phyloP scores from a whole-genome alignment of 2,329 filamentous ascomycete species.

The Berkeleyomyces rouxiae region DNA sequence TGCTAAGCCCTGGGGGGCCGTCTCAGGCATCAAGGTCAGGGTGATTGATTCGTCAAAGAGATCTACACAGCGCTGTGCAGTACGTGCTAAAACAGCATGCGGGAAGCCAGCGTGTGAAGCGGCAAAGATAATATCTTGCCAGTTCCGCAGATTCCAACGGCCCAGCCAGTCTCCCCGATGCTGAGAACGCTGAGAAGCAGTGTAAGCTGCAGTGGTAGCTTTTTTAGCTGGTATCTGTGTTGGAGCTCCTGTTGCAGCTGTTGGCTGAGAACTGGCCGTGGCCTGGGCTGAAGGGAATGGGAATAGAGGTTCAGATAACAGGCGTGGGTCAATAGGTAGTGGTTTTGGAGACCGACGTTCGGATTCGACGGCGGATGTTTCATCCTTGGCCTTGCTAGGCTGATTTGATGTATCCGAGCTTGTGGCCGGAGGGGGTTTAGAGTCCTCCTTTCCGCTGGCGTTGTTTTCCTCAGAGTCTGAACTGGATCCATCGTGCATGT shows the following conservation, averaged over 20 bases:
- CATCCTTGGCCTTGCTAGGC: not conserved
- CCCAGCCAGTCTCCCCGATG: conserved; percentile 18
- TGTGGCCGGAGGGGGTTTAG: not conserved
- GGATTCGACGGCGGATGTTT: not conserved
- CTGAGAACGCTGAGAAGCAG: not conserved
- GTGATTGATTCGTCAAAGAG: conserved; percentile 60
- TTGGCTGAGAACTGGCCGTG: not conserved
- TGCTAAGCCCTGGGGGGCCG: not conserved
- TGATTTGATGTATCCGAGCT: not conserved
- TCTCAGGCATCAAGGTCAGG: conserved; percentile 37
- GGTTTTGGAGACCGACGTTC: not conserved
- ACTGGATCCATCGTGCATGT: conserved; percentile 12
- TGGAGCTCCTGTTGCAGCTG: not conserved
- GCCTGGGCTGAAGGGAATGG: conserved; percentile 1
- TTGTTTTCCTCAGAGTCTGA: not conserved
- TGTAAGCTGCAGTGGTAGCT: not conserved
- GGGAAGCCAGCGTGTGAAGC: conserved; percentile 62
- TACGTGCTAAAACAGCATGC: conserved; percentile 44
- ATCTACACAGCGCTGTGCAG: conserved; percentile 55
- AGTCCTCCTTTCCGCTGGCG: not conserved
- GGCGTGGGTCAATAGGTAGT: not conserved
- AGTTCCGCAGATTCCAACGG: conserved; percentile 45
- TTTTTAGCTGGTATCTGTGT: not conserved
- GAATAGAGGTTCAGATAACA: not conserved
- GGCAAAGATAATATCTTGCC: conserved; percentile 69